Evolutionary conservation across 2,329 filamentous ascomycete species (phyloP).

Genomic region (Fusarium torulosum): DNA sequence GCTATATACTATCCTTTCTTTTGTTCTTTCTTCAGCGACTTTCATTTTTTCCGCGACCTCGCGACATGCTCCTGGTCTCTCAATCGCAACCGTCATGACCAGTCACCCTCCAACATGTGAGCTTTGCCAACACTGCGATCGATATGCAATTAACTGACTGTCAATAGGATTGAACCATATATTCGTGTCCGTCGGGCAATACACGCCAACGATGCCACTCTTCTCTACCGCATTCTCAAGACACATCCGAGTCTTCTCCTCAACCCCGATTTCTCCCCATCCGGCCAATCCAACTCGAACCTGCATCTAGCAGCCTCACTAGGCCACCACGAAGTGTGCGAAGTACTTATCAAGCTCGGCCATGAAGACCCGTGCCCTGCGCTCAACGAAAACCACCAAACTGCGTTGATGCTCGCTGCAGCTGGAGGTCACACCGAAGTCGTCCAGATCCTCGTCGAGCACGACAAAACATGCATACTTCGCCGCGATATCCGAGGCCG

Average conservation of each 20-base stretch:
- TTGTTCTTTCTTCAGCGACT: constrained; percentile 4
- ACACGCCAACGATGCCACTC: constrained; percentile 75
- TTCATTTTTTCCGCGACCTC: constrained; percentile 19
- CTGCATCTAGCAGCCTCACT: constrained; percentile 83
- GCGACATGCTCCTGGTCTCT: constrained; percentile 38
- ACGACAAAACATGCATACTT: constrained; percentile 72
- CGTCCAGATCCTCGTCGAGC: constrained; percentile 76
- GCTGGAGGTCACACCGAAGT: constrained; percentile 77
- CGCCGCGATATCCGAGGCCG: constrained; percentile 75
- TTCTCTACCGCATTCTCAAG: constrained; percentile 81
- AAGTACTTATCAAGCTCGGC: constrained; percentile 76
- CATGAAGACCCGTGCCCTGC: constrained; percentile 81
- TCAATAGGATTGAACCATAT: constrained; percentile 77
- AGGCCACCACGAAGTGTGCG: constrained; percentile 76
- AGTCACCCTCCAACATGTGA: constrained; percentile 43
- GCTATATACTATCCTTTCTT: constrained; percentile 6
- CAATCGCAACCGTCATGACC: constrained; percentile 46
- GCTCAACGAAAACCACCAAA: constrained; percentile 83
- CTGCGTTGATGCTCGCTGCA: constrained; percentile 84
- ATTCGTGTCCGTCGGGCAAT: constrained; percentile 86
- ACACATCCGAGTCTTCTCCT: constrained; percentile 78
- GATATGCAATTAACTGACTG: background rate
- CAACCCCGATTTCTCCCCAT: constrained; percentile 80
- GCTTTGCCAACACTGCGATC: background rate
- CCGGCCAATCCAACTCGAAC: constrained; percentile 81